phyloP scores from a whole-genome alignment of 768 basidiomycete genomes.

The Russula vinacea region DNA sequence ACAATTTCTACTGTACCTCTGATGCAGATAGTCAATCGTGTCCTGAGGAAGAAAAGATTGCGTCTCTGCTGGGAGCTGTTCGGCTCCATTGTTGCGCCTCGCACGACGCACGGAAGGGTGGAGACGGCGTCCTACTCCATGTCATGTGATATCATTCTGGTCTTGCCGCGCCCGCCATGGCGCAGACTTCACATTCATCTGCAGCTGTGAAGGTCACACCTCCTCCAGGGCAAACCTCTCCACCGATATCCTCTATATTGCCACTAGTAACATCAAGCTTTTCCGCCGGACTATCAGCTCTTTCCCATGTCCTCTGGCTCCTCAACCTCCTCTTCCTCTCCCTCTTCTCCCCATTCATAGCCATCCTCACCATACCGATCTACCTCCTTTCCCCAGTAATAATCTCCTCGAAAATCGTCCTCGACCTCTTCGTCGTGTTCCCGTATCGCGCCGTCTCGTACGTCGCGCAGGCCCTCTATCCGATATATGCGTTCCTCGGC shows the following conservation, averaged over 20 bases:
- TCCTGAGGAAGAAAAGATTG: no score
- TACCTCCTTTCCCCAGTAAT: slow-evolving; percentile 24
- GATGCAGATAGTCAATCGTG: no score
- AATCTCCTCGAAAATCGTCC: slow-evolving; percentile 19
- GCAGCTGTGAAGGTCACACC: background rate
- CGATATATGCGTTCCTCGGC: slow-evolving; percentile 28
- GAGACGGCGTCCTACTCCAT: no score
- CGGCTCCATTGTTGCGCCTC: no score
- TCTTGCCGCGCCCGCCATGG: slow-evolving; percentile 5
- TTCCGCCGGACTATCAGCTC: background rate
- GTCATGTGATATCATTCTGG: no score
- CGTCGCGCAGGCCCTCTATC: slow-evolving; percentile 23
- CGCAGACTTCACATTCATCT: slow-evolving; percentile 1
- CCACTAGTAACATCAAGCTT: slow-evolving; percentile 1
- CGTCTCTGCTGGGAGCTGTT: no score
- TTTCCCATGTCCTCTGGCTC: background rate
- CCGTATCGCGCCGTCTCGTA: slow-evolving; percentile 20
- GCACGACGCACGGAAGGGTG: no score
- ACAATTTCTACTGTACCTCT: no score
- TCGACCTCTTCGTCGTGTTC: slow-evolving; percentile 14
- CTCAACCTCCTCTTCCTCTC: background rate
- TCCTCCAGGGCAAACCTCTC: slow-evolving; percentile 8
- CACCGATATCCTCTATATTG: slow-evolving; percentile 16
- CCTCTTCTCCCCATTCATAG: slow-evolving; percentile 14
- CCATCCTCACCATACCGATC: slow-evolving; percentile 1